These are phyloP conservation scores for Hortiboletus campestris DNA, from an alignment of 768 basidiomycete genomes.

Conservation along the genomic window DNA sequence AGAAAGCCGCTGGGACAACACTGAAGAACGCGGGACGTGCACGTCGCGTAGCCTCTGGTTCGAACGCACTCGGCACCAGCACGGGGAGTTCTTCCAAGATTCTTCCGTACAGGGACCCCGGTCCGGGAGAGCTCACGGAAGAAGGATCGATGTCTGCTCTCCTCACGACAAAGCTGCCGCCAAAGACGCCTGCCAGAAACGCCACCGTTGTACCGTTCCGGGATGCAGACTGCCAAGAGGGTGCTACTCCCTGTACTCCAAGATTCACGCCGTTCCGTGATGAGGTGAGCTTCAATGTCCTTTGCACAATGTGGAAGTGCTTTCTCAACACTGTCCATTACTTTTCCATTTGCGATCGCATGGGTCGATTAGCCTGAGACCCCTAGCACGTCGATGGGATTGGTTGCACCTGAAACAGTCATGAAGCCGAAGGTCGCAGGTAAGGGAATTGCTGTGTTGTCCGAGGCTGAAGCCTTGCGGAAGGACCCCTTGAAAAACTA, in stretches of 20 bases:
- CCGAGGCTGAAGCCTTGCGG: constrained; percentile 75
- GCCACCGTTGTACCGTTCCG: constrained; percentile 39
- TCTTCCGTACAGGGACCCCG: constrained; percentile 62
- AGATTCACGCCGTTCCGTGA: constrained; percentile 74
- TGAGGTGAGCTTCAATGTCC: constrained; percentile 46
- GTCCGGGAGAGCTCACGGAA: constrained; percentile 37
- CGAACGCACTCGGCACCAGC: constrained; percentile 10
- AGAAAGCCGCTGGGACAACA: constrained; percentile 66
- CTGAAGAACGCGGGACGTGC: constrained; percentile 60
- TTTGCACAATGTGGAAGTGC: neutral
- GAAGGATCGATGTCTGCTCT: constrained; percentile 31
- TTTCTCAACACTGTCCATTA: constrained; percentile 3
- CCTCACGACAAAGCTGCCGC: constrained; percentile 28
- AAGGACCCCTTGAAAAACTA: constrained; percentile 84
- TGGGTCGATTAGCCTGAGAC: constrained; percentile 18
- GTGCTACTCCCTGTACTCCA: constrained; percentile 44
- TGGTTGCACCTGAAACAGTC: constrained; percentile 49
- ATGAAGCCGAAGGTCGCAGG: constrained; percentile 61
- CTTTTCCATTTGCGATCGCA: neutral
- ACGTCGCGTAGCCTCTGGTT: constrained; percentile 48
- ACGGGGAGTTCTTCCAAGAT: constrained; percentile 51
- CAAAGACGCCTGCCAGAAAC: constrained; percentile 36
- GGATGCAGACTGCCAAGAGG: constrained; percentile 31
- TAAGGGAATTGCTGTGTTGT: constrained; percentile 43
- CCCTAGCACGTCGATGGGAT: constrained; percentile 27